Evolutionary conservation across 1,284 basidiomycete genomes (phyloP).

Genomic region (Mycena sp.): DNA sequence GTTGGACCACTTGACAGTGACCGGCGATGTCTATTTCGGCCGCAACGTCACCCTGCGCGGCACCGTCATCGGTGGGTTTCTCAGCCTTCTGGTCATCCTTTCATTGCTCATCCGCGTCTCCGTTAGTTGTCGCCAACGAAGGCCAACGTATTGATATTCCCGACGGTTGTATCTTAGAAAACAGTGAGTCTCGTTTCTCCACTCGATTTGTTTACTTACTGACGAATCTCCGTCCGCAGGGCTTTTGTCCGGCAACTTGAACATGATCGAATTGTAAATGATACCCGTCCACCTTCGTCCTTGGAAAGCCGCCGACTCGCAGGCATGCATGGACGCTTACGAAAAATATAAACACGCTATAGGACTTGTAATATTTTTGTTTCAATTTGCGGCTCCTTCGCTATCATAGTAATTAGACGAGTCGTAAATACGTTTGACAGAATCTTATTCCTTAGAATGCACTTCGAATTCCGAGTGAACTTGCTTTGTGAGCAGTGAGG

Average conservation of each 20-base stretch:
- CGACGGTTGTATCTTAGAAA: slow-evolving; percentile 95
- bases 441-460: slow-evolving; percentile 20
- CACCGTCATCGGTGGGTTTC: slow-evolving; percentile 85
- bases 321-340: not conserved
- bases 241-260: slow-evolving; percentile 74
- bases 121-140: slow-evolving; percentile 82
- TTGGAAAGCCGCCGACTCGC: not conserved
- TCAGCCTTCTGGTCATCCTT: not conserved
- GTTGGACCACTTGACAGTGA: slow-evolving; percentile 96
- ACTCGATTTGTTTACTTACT: not conserved
- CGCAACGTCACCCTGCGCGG: slow-evolving; percentile 91
- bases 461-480: not conserved
- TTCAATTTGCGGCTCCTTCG: not conserved
- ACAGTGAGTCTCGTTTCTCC: slow-evolving; percentile 63
- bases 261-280: slow-evolving; percentile 61
- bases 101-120: slow-evolving; percentile 44
- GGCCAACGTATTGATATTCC: slow-evolving; percentile 96
- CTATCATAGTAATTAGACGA: slow-evolving; percentile 8
- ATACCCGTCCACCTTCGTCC: not conserved
- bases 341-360: not conserved
- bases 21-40: slow-evolving; percentile 96
- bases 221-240: slow-evolving; percentile 46
- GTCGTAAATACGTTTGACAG: not conserved
- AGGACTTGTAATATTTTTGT: not conserved
- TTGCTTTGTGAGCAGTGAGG: too few species aligned